Evolutionary conservation across 305 asterid genomes (phyloP).

Genomic region (Lippia alba): DNA sequence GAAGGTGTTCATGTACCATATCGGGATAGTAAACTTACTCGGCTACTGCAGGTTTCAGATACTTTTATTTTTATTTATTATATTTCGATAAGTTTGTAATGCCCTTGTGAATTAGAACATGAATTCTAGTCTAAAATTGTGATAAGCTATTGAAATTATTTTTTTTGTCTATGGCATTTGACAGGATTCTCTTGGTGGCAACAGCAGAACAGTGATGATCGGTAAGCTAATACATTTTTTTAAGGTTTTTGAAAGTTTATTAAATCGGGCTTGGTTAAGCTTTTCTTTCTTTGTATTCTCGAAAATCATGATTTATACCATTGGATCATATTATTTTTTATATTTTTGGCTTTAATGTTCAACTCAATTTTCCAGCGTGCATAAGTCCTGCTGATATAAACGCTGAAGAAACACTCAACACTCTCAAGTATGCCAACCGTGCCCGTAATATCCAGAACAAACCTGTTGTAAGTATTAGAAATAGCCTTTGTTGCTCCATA

Average conservation of each 20-base stretch:
- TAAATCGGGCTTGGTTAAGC: conserved; percentile 12
- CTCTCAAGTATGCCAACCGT: conserved; percentile 86
- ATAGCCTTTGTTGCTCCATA: conserved; percentile 26
- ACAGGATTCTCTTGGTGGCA: conserved; percentile 96
- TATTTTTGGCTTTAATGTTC: conserved; percentile 11
- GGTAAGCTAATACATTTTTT: conserved; percentile 46
- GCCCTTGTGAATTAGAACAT: too few species aligned
- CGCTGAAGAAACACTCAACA: conserved; percentile 88
- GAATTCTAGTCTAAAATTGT: not conserved
- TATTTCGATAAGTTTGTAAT: not conserved
- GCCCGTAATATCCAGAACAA: conserved; percentile 90
- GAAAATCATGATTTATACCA: not conserved
- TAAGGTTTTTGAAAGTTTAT: not conserved
- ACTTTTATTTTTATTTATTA: conserved; percentile 25
- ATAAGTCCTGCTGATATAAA: conserved; percentile 90
- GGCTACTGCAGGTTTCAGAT: conserved; percentile 85
- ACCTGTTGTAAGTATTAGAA: conserved; percentile 58
- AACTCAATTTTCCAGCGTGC: conserved; percentile 56
- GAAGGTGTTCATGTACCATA: conserved; percentile 97
- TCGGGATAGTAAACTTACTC: conserved; percentile 99
- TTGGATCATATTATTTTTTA: not conserved
- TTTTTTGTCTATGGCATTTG: conserved; percentile 18
- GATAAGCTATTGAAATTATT: not conserved
- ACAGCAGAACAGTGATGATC: conserved; percentile 91
- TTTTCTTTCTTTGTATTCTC: too few species aligned